Conservation (phyloP, 768 basidiomycete genomes). For the Amanita thiersii region DNA sequence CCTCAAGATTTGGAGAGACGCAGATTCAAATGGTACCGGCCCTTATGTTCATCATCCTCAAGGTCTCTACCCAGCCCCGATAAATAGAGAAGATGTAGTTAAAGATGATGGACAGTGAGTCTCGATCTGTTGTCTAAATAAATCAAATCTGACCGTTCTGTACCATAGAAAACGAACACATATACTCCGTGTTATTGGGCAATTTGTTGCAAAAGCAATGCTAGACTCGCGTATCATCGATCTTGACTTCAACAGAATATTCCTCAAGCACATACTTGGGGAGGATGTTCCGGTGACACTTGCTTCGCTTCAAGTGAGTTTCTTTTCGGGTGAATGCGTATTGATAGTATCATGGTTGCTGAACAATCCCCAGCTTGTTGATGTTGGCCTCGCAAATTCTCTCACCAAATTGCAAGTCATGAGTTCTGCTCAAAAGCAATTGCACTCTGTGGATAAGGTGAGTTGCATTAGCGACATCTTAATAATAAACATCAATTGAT, state of each 20-base stretch:
- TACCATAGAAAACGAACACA: conserved; percentile 82
- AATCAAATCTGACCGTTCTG: too few species aligned
- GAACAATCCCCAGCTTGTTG: conserved; percentile 53
- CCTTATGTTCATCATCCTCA: conserved; percentile 76
- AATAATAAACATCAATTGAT: background rate
- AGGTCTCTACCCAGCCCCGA: conserved; percentile 86
- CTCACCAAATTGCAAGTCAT: conserved; percentile 72
- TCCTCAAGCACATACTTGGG: conserved; percentile 84
- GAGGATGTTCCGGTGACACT: conserved; percentile 80
- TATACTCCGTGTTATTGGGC: conserved; percentile 84
- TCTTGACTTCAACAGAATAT: conserved; percentile 89
- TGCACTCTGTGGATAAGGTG: conserved; percentile 49
- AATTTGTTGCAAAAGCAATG: conserved; percentile 96
- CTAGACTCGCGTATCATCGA: conserved; percentile 97
- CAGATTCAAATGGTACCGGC: conserved; percentile 52
- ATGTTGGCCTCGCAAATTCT: conserved; percentile 79
- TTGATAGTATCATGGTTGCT: conserved; percentile 7
- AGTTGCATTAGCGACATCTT: conserved; percentile 8
- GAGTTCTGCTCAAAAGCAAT: conserved; percentile 32
- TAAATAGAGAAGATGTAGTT: conserved; percentile 57
- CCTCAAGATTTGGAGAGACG: conserved; percentile 88
- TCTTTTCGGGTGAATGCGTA: background rate
- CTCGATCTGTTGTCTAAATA: too few species aligned
- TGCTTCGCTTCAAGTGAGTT: conserved; percentile 67
- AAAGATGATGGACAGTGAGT: conserved; percentile 73